Evolutionary conservation across 352 stramenopile species (phyloP), one percentile per base, ranked within the genome.

Genomic region (Pythium angustatum): DNA sequence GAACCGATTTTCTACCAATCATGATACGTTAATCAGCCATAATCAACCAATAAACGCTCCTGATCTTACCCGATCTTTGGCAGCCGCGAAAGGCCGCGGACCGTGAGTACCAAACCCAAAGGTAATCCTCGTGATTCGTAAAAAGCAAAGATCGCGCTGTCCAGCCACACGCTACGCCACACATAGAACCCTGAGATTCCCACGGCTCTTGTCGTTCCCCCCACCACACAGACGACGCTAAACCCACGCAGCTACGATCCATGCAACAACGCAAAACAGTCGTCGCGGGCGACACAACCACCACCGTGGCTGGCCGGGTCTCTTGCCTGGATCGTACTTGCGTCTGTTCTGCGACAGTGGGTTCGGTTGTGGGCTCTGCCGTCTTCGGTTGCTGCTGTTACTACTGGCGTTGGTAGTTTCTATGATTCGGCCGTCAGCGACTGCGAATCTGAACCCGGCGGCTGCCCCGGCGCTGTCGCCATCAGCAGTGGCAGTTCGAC

Each of bases 61-160:
- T 3, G n/a, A 44, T 52, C 19, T 30, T 38, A 22, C 15, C 40
- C 54, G 54, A 61, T 61, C 54, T 61, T 58, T 52, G 28, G 27
- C 4, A 12, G 31, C 38, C 54, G 28, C 33, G 54, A 61, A 61
- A 61, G 54, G 54, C 52, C 54, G 54, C n/a, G 7, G 15, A 52
- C 45, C 34, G 34, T 41, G 11, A 41, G 34, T 12, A 41, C 12
- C 12, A 41, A 41, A 41, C 19, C 34, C 33, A 3, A 41, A 15
- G 34, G 34, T 3, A 41, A 41, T 41, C 12, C 34, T 10, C 12
- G 12, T 10, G 8, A 41, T 15, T 3, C 11, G 7, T 7, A 38
- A 12, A 38, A 38, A 12, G 12, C 7, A 15, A 11, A 11, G 2
- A 41, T 41, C 11, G 3, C 34, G n/a, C n/a, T n/a, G n/a, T n/a